A percentile compares a stretch with the other conserved stretches of the same genome.
phyloP scores from a whole-genome alignment of 805 yeast species.

The Candida lessepsii region DNA sequence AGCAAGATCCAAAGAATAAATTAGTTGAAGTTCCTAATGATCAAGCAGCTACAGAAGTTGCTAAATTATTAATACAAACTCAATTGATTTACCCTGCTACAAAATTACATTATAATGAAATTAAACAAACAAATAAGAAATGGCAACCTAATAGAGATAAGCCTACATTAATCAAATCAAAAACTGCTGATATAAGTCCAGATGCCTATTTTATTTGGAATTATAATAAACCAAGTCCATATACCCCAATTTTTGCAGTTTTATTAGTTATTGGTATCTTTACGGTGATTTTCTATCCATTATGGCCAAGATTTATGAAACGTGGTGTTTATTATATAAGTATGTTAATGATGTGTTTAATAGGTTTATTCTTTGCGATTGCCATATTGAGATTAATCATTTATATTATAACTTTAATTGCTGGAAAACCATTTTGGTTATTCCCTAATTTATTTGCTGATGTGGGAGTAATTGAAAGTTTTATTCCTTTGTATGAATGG shows the following conservation, averaged over 20 bases:
- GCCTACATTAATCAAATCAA: slow-evolving; percentile 58
- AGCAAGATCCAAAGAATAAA: slow-evolving; percentile 44
- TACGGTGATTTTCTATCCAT: slow-evolving; percentile 74
- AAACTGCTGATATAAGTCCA: slow-evolving; percentile 58
- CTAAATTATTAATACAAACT: slow-evolving; percentile 66
- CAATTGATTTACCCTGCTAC: slow-evolving; percentile 74
- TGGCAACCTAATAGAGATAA: slow-evolving; percentile 59
- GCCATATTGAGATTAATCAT: slow-evolving; percentile 79
- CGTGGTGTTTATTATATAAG: slow-evolving; percentile 88
- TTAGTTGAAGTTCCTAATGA: slow-evolving; percentile 46
- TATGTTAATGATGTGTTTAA: slow-evolving; percentile 67
- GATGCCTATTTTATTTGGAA: slow-evolving; percentile 84
- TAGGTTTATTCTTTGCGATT: slow-evolving; percentile 70
- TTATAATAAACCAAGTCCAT: slow-evolving; percentile 70
- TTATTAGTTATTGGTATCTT: slow-evolving; percentile 65
- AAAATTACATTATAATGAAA: slow-evolving; percentile 68
- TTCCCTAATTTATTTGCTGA: slow-evolving; percentile 96
- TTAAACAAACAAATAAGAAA: slow-evolving; percentile 50
- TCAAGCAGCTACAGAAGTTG: slow-evolving; percentile 58
- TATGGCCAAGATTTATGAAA: slow-evolving; percentile 93
- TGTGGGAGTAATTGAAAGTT: slow-evolving; percentile 90
- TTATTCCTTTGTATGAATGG: slow-evolving; percentile 86
- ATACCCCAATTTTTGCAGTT: slow-evolving; percentile 58
- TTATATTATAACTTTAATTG: slow-evolving; percentile 55
- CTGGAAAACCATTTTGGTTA: slow-evolving; percentile 84